Conservation (phyloP, 2,329 filamentous ascomycete genomes). For the Fusarium papillatum region DNA sequence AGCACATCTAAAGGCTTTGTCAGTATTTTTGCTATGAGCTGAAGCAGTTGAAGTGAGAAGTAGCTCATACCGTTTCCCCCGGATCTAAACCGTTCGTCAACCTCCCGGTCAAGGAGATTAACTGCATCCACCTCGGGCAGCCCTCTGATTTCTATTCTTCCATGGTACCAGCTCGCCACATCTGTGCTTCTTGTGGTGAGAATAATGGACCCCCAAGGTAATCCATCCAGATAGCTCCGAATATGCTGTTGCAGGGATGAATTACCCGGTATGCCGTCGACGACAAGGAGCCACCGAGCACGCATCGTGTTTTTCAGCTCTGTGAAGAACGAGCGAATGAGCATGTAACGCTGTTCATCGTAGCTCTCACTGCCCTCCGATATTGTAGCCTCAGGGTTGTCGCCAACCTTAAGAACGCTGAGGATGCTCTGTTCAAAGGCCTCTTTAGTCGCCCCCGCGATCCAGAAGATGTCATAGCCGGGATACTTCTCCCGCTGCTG, state of each 20-base stretch:
- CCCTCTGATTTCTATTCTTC: not conserved
- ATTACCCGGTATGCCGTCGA: not conserved
- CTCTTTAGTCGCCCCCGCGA: not conserved
- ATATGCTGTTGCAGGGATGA: not conserved
- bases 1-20: not conserved
- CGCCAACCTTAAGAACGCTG: not conserved
- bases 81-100: not conserved
- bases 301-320: not conserved
- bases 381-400: not conserved
- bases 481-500: not conserved
- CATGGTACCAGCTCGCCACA: not conserved
- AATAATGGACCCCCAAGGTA: not conserved
- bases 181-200: not conserved
- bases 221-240: not conserved
- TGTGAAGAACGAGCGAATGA: not conserved
- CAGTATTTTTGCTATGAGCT: not conserved
- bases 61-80: not conserved
- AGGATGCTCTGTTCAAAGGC: not conserved
- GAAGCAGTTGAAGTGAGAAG: not conserved
- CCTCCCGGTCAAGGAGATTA: not conserved
- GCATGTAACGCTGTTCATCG: not conserved
- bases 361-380: not conserved
- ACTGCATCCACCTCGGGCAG: not conserved
- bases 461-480: not conserved
- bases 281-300: not conserved